A percentile compares a stretch with the other conserved stretches of the same genome.
phyloP scores from a whole-genome alignment of 768 basidiomycete genomes.

The Tulasnella sp. region DNA sequence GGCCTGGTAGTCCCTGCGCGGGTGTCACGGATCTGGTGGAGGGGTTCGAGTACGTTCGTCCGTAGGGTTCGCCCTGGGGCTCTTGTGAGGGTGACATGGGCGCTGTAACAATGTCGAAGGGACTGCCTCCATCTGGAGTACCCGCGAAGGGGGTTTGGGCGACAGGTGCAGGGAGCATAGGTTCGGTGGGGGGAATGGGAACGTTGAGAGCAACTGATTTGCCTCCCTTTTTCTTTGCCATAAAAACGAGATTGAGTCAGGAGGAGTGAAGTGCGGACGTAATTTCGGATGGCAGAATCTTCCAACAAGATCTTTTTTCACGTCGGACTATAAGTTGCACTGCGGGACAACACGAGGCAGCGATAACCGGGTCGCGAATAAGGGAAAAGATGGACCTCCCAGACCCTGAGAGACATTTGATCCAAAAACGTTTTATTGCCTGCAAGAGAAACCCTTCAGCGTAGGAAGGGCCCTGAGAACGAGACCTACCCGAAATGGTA shows the following conservation, averaged over 20 bases:
- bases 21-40: not conserved
- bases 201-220: not conserved
- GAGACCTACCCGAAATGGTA: not conserved
- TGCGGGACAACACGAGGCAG: not conserved
- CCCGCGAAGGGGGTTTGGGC: not conserved
- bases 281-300: no score
- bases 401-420: not conserved
- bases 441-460: not conserved
- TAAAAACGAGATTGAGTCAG: not conserved
- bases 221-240: not conserved
- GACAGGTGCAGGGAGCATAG: not conserved
- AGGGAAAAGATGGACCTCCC: not conserved
- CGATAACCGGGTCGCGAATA: not conserved
- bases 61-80: not conserved
- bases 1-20: no score
- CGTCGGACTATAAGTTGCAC: not conserved
- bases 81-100: not conserved
- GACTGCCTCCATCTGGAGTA: not conserved
- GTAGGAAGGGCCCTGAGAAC: not conserved
- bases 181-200: not conserved
- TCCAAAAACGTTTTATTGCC: not conserved
- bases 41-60: not conserved
- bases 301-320: not conserved
- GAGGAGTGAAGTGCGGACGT: not conserved
- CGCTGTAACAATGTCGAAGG: not conserved